Evolutionary conservation across 805 yeast genomes (phyloP).

Genomic region (Myxozyma mucilagina): DNA sequence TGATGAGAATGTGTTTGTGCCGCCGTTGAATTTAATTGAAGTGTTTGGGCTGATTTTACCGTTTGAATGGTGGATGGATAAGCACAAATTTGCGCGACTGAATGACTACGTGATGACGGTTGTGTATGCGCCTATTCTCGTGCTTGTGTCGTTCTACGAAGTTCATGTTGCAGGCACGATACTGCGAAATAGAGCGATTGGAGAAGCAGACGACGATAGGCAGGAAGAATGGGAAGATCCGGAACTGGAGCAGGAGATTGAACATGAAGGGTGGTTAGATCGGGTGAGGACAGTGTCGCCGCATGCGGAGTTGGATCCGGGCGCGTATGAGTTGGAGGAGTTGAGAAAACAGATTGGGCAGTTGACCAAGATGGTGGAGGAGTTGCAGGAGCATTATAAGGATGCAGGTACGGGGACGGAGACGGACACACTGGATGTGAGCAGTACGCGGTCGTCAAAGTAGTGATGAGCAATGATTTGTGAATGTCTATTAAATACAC

Average conservation of each 20-base stretch:
- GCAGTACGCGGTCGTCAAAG: slow-evolving; percentile 6
- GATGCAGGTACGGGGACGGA: too few relatives aligned
- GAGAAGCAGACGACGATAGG: slow-evolving; percentile 74
- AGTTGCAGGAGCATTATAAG: neutral
- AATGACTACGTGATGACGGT: slow-evolving; percentile 58
- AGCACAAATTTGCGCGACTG: slow-evolving; percentile 44
- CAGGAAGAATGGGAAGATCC: slow-evolving; percentile 81
- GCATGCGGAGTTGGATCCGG: slow-evolving; percentile 54
- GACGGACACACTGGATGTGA: neutral
- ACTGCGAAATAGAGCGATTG: slow-evolving; percentile 63
- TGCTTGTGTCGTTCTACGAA: slow-evolving; percentile 63
- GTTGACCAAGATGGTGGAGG: slow-evolving; percentile 8
- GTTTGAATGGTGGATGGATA: slow-evolving; percentile 43
- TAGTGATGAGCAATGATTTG: neutral
- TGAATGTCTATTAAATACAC: neutral
- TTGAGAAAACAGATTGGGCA: slow-evolving; percentile 18
- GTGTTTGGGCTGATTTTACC: slow-evolving; percentile 51
- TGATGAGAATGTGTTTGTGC: slow-evolving; percentile 78
- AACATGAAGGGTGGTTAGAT: slow-evolving; percentile 51
- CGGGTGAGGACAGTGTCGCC: slow-evolving; percentile 56
- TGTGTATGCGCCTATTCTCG: slow-evolving; percentile 67
- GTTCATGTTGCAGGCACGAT: slow-evolving; percentile 67
- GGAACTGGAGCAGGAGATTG: slow-evolving; percentile 68
- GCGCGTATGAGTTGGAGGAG: slow-evolving; percentile 17
- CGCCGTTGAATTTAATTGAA: slow-evolving; percentile 81